phyloP scores from a whole-genome alignment of 1,284 basidiomycete genomes.

The Stereum hirsutum region DNA sequence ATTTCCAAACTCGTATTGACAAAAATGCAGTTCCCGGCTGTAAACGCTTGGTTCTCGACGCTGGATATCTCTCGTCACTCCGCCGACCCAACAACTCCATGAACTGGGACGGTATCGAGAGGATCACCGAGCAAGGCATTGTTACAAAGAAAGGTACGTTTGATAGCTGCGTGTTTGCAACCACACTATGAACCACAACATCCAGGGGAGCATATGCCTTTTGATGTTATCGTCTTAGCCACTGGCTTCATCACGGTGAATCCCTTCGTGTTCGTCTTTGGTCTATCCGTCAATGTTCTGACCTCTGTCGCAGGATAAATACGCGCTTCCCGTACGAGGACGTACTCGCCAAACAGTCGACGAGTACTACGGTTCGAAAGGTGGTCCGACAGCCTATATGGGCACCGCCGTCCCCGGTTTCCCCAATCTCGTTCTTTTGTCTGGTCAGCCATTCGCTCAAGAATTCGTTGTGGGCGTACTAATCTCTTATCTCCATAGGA shows the following conservation, averaged over 20 bases:
- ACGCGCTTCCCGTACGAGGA: slow-evolving; percentile 19
- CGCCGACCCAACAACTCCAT: slow-evolving; percentile 32
- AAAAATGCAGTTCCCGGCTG: slow-evolving; percentile 23
- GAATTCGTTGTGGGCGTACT: background rate
- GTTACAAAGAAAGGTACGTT: slow-evolving; percentile 23
- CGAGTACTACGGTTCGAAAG: slow-evolving; percentile 25
- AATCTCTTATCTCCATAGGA: slow-evolving; percentile 22
- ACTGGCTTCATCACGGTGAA: slow-evolving; percentile 22
- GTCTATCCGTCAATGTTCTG: background rate
- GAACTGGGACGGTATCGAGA: slow-evolving; percentile 27
- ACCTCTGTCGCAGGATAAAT: slow-evolving; percentile 15
- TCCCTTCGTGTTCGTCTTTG: background rate
- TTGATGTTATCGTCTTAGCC: slow-evolving; percentile 23
- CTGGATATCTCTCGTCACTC: slow-evolving; percentile 29
- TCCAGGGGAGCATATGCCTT: slow-evolving; percentile 17
- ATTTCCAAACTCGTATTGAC: background rate
- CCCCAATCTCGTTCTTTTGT: slow-evolving; percentile 27
- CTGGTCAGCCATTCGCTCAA: slow-evolving; percentile 1
- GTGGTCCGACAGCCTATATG: slow-evolving; percentile 25
- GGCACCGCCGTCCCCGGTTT: slow-evolving; percentile 26
- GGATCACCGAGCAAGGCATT: slow-evolving; percentile 27
- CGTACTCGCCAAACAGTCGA: slow-evolving; percentile 17
- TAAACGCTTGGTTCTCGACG: slow-evolving; percentile 27
- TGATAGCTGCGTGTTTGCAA: background rate
- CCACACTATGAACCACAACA: background rate